Percentiles rank a stretch among this genome's conserved stretches.
These are phyloP conservation scores for Trichoderma arundinaceum DNA, from an alignment of 2,329 filamentous ascomycete genomes.

Conservation along the genomic window DNA sequence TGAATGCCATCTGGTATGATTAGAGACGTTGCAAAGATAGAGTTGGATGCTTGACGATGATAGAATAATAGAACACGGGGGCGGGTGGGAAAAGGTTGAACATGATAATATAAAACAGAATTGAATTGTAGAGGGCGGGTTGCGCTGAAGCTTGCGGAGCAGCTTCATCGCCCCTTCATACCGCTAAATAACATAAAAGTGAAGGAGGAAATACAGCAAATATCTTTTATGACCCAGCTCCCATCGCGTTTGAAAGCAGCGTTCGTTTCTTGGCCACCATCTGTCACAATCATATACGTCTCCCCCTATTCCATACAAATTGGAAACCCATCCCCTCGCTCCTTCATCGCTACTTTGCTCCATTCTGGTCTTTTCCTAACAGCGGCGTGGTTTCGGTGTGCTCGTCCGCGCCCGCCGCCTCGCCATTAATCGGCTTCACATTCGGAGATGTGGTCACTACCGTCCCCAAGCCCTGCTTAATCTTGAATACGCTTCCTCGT, in stretches of 20 bases:
- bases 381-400: slow-evolving; percentile 43
- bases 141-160: too few species aligned
- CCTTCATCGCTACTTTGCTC: slow-evolving; percentile 26
- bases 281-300: not conserved
- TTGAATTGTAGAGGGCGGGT: not conserved
- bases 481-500: slow-evolving; percentile 68
- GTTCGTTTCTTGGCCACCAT: not conserved
- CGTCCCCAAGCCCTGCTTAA: slow-evolving; percentile 56
- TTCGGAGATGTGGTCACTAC: slow-evolving; percentile 1
- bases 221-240: not conserved
- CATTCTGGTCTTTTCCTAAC: slow-evolving; percentile 36
- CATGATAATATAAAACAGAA: not conserved
- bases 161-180: too few species aligned
- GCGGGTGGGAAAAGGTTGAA: not conserved
- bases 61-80: slow-evolving; percentile 2
- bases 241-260: not conserved
- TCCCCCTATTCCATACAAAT: not conserved
- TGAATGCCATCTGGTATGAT: slow-evolving; percentile 97
- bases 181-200: too few species aligned
- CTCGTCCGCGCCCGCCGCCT: slow-evolving; percentile 3
- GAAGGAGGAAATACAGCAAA: too few species aligned
- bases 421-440: slow-evolving; percentile 5
- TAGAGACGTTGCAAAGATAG: slow-evolving; percentile 32
- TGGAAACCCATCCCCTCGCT: not conserved
- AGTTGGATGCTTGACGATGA: not conserved